Evolutionary conservation across 257 asterid species (phyloP).

Genomic region (Solanum sparsipilum): DNA sequence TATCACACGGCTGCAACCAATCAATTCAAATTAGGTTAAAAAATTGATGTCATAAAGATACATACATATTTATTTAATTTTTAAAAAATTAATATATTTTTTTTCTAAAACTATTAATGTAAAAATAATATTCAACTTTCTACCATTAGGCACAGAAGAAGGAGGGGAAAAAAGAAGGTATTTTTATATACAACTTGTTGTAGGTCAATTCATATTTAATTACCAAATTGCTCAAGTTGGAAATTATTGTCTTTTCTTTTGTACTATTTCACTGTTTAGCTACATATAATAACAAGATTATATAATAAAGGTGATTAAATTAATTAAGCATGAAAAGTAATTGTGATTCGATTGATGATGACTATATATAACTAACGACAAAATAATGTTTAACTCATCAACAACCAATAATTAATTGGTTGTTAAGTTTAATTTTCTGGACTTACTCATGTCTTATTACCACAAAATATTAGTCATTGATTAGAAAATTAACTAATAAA

Average conservation of each 20-base stretch:
- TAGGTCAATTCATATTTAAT: background rate
- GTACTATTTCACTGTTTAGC: background rate
- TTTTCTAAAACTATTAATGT: background rate
- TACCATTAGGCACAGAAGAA: background rate
- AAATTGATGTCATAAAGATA: background rate
- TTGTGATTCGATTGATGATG: slow-evolving; percentile 5
- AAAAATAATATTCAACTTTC: background rate
- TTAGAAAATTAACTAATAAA: background rate
- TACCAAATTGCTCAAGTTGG: background rate
- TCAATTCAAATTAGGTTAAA: background rate
- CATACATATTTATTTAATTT: background rate
- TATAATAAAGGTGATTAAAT: slow-evolving; percentile 6
- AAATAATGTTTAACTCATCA: slow-evolving; percentile 17
- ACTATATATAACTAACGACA: slow-evolving; percentile 2
- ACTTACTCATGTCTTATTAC: background rate
- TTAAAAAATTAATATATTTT: background rate
- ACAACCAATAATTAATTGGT: slow-evolving; percentile 6
- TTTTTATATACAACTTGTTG: background rate
- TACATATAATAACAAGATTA: background rate
- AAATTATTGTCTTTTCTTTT: background rate
- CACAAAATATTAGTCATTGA: background rate
- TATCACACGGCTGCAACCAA: slow-evolving; percentile 41
- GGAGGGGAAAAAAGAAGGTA: background rate
- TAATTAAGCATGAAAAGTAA: background rate
- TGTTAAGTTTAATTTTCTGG: background rate